Evolutionary conservation across 108 stramenopile genomes (phyloP).

Genomic region (Cyclotella sp.): DNA sequence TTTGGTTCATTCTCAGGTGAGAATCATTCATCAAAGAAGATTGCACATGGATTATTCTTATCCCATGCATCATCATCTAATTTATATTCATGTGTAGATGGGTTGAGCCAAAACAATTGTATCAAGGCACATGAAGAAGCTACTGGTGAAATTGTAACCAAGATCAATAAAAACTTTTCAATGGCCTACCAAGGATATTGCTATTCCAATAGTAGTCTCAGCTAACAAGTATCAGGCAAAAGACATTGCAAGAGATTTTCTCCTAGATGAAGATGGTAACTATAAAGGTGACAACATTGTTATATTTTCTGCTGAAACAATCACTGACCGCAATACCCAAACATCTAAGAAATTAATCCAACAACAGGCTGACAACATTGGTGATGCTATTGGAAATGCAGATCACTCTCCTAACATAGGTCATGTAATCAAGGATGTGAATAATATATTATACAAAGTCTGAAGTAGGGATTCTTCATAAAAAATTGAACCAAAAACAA

Average conservation of each 20-base stretch:
- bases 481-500: too few species aligned
- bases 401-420: not conserved
- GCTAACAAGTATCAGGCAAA: not conserved
- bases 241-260: not conserved
- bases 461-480: too few species aligned
- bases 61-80: too few species aligned
- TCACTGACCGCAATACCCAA: not conserved
- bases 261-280: not conserved
- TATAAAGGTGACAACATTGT: not conserved
- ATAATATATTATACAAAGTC: not conserved
- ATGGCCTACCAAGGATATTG: not conserved
- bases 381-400: not conserved
- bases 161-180: not conserved
- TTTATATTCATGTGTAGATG: not conserved
- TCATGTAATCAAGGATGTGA: not conserved
- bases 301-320: not conserved
- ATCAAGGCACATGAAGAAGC: not conserved
- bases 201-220: not conserved
- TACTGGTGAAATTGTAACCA: not conserved
- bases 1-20: too few species aligned
- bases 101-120: not conserved
- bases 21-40: too few species aligned
- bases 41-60: too few species aligned
- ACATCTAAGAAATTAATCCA: not conserved
- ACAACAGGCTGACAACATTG: not conserved